phyloP scores from a whole-genome alignment of 441 rosid species.

The Hura crepitans region DNA sequence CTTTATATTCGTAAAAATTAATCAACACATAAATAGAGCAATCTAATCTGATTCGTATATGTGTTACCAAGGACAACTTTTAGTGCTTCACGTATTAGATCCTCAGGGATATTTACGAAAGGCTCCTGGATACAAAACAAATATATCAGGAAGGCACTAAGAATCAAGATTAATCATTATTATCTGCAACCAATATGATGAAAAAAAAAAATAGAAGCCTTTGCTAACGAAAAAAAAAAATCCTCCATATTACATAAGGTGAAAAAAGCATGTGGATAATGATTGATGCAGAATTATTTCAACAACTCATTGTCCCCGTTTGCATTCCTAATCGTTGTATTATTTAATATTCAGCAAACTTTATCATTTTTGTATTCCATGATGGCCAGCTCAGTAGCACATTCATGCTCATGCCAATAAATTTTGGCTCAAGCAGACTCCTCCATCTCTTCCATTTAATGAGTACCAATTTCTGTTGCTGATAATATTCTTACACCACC shows the following conservation, averaged over 20 bases:
- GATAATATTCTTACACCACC: background rate
- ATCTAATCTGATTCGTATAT: conserved; percentile 4
- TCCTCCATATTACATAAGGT: background rate
- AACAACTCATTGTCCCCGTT: background rate
- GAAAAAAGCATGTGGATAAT: conserved; percentile 3
- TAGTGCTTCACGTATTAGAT: conserved; percentile 64
- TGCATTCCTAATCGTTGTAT: background rate
- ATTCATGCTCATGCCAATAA: background rate
- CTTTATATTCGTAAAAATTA: conserved; percentile 2
- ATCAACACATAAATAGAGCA: background rate
- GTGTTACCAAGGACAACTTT: conserved; percentile 71
- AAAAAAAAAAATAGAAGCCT: background rate
- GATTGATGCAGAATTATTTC: background rate
- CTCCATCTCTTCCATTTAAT: background rate
- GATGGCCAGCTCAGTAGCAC: conserved; percentile 10
- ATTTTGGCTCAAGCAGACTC: conserved; percentile 4
- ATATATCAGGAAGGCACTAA: background rate
- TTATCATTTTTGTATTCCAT: background rate
- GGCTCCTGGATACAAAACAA: conserved; percentile 59
- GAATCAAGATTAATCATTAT: background rate
- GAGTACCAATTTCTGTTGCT: conserved; percentile 5
- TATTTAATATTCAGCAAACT: background rate
- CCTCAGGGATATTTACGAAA: conserved; percentile 63
- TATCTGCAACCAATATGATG: background rate
- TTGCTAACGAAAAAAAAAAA: background rate